phyloP scores from a whole-genome alignment of 2,329 filamentous ascomycete species.

The Cucurbitaria berberidis region DNA sequence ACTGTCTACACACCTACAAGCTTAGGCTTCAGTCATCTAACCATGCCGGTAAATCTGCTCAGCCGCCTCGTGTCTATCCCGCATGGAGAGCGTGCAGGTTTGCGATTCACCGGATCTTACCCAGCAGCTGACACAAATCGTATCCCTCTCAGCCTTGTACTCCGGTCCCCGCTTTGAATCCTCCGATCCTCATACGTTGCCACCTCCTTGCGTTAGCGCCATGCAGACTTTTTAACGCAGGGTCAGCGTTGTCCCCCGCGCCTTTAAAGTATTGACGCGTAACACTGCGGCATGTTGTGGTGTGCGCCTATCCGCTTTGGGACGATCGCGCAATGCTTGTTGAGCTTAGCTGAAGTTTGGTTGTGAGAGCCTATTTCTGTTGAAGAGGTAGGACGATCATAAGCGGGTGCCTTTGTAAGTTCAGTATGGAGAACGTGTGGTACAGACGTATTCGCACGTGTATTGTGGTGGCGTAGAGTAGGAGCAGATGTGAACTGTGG shows the following conservation, averaged over 20 bases:
- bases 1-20: too few relatives aligned
- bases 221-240: neutral
- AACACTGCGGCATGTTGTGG: constrained; percentile 5
- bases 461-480: neutral
- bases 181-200: neutral
- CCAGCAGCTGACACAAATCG: constrained; percentile 1
- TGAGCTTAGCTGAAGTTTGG: neutral
- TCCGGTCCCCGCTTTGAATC: neutral
- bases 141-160: neutral
- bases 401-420: constrained; percentile 11
- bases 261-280: constrained; percentile 9
- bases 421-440: constrained; percentile 3
- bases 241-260: constrained; percentile 2
- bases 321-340: neutral
- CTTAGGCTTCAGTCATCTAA: too few relatives aligned
- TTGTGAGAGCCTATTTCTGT: too few relatives aligned
- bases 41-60: too few relatives aligned
- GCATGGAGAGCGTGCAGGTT: neutral
- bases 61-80: neutral
- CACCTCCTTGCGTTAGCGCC: neutral
- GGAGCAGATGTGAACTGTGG: neutral
- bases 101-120: neutral
- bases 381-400: too few relatives aligned
- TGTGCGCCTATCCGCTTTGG: neutral
- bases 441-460: constrained; percentile 11